Percentiles rank a stretch among this genome's conserved stretches.
Evolutionary conservation across 1,284 basidiomycete genomes (phyloP).

Genomic region (Cryptococcus wingfieldii): DNA sequence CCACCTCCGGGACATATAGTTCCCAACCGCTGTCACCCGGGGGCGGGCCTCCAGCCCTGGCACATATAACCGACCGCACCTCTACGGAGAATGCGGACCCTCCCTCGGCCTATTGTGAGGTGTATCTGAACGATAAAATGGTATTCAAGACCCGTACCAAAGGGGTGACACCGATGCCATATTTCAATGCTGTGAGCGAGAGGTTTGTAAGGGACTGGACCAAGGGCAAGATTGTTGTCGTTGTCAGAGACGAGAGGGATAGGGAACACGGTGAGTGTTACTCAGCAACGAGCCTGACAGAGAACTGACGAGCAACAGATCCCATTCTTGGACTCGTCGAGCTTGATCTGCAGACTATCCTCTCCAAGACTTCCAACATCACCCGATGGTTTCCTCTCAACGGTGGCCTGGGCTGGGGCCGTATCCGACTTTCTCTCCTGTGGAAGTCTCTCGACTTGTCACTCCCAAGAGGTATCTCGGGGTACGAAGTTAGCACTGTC

Average conservation of each 20-base stretch:
- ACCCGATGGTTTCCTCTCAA: conserved; percentile 43
- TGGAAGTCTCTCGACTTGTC: conserved; percentile 48
- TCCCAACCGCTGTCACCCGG: conserved; percentile 28
- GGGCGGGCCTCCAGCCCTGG: conserved; percentile 41
- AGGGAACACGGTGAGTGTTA: conserved; percentile 58
- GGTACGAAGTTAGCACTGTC: conserved; percentile 44
- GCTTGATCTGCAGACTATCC: conserved; percentile 30
- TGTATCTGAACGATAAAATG: conserved; percentile 51
- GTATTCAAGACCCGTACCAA: conserved; percentile 51
- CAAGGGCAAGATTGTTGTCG: conserved; percentile 48
- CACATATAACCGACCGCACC: conserved; percentile 38
- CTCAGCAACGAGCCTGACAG: background rate
- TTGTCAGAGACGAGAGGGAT: conserved; percentile 65
- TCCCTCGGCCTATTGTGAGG: conserved; percentile 49
- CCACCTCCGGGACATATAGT: conserved; percentile 37
- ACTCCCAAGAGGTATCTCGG: conserved; percentile 36
- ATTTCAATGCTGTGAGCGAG: conserved; percentile 52
- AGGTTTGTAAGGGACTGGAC: conserved; percentile 52
- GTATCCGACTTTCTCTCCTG: conserved; percentile 44
- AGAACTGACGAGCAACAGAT: conserved; percentile 18
- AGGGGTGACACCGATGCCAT: conserved; percentile 48
- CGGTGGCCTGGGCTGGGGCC: conserved; percentile 46
- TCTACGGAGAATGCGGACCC: conserved; percentile 43
- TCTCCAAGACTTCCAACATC: conserved; percentile 16
- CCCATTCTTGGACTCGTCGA: conserved; percentile 42